Evolutionary conservation across 2,329 filamentous ascomycete species (phyloP), one percentile per base, ranked within the genome.

Genomic region (Iodosphaeria phyllophila): DNA sequence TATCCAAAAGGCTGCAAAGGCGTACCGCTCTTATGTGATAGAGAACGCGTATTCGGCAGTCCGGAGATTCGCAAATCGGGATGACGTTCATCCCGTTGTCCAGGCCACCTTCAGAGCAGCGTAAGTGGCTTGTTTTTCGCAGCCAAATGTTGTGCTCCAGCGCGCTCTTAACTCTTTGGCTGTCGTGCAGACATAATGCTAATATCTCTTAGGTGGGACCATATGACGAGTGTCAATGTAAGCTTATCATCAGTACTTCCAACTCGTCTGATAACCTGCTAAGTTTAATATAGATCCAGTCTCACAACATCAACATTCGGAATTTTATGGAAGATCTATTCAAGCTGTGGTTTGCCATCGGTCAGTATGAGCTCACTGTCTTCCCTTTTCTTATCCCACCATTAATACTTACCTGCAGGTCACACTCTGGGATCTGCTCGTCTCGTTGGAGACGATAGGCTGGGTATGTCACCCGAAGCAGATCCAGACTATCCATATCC

Each of bases 381-480:
- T 13, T 15, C 8, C 17, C 8, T 16, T 9, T 19, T 18, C n/a
- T n/a, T n/a, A n/a, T n/a, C n/a, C n/a, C n/a, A n/a, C n/a, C 12
- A 12, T 11, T 15, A 18, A 25, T 10, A 16, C 7, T 18, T 29
- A n/a, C n/a, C 9, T 33, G 13, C 11, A 63, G 58, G 53, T 5
- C 52, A 60, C 23, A 54, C 51, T 0, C 48, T 51, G 1, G 54
- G 57, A 1, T 58, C 54, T 1, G 49, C 52, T 0, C 55, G 48
- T 32, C 41, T 63, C 12, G 39, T 39, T 9, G 54, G 53, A 14
- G 18, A 43, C 1, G 51, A 59, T 8, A 46, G 31, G 6, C 40
- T 61, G 2, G 53, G 44, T 10, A 55, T 58, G 48, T 18, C 30
- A 4, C 44, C 48, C 0, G 43, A 51, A 10, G 27, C 25, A 6